Conservation (phyloP, 2,329 filamentous ascomycete species). For the Rosellinia necatrix region DNA sequence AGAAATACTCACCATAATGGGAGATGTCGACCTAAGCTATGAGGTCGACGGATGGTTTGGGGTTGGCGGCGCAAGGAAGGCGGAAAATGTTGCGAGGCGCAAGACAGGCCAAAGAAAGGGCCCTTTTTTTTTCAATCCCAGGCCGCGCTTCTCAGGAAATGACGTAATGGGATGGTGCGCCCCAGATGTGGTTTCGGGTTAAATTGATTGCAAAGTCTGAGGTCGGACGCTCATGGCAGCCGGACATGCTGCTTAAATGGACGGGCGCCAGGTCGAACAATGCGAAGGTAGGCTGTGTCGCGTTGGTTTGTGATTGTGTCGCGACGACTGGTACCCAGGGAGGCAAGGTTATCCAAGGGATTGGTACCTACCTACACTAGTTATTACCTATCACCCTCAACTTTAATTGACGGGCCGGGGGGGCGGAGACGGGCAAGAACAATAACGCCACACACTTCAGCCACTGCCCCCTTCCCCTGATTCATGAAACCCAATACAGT, state of each 20-base stretch:
- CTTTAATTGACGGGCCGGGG: too few species aligned
- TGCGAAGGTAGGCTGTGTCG: background rate
- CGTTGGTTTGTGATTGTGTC: constrained; percentile 15
- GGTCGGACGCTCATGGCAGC: background rate
- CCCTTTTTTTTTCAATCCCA: constrained; percentile 8
- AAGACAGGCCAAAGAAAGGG: background rate
- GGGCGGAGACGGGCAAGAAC: too few species aligned
- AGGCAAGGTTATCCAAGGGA: background rate
- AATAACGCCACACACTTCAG: too few species aligned
- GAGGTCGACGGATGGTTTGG: too few species aligned
- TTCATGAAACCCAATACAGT: too few species aligned
- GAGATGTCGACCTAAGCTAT: background rate
- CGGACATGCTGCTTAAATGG: constrained; percentile 16
- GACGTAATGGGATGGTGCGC: constrained; percentile 18
- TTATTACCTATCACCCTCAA: too few species aligned
- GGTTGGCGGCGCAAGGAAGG: constrained; percentile 2
- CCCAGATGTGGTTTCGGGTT: constrained; percentile 11
- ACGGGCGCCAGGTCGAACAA: constrained; percentile 7
- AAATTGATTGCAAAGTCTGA: constrained; percentile 13
- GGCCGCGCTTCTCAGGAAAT: constrained; percentile 3
- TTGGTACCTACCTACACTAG: too few species aligned
- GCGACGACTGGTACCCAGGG: background rate
- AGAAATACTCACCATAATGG: constrained; percentile 31
- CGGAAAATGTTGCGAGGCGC: background rate
- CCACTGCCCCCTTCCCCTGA: too few species aligned